Evolutionary conservation across 2,329 filamentous ascomycete species (phyloP).

Genomic region (Colletotrichum chrysophilum): DNA sequence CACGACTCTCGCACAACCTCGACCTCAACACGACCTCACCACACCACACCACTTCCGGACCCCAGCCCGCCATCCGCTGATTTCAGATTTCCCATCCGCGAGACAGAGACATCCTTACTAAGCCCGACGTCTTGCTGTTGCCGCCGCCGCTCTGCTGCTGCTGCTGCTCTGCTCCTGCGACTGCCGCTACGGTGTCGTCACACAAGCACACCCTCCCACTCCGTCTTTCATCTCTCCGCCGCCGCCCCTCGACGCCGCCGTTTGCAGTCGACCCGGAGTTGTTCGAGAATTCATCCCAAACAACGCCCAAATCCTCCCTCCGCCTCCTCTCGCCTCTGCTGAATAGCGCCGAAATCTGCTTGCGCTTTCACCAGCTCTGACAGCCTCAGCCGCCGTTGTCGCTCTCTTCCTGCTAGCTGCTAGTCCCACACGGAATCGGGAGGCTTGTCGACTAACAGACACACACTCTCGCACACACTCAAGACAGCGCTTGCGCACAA

Average conservation of each 20-base stretch:
- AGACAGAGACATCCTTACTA: slow-evolving; percentile 3
- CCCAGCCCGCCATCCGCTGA: neutral
- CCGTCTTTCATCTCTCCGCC: neutral
- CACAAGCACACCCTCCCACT: neutral
- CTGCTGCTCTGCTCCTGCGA: neutral
- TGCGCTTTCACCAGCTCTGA: slow-evolving; percentile 6
- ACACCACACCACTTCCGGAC: slow-evolving; percentile 14
- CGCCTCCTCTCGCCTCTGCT: neutral
- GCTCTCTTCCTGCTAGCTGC: neutral
- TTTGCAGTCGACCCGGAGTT: slow-evolving; percentile 11
- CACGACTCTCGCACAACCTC: neutral
- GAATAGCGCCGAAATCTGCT: neutral
- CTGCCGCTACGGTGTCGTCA: neutral
- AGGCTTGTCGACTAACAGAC: slow-evolving; percentile 5
- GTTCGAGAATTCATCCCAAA: slow-evolving; percentile 2
- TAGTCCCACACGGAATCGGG: neutral
- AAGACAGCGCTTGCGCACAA: neutral
- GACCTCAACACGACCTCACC: neutral
- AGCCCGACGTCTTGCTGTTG: neutral
- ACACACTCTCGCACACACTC: neutral
- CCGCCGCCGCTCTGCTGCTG: neutral
- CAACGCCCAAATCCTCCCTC: neutral
- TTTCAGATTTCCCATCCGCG: neutral
- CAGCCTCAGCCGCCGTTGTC: slow-evolving; percentile 11
- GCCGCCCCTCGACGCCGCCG: slow-evolving; percentile 6